Base-by-base conservation (phyloP, 1,284 basidiomycete genomes). In the Sparassis latifolia region DNA sequence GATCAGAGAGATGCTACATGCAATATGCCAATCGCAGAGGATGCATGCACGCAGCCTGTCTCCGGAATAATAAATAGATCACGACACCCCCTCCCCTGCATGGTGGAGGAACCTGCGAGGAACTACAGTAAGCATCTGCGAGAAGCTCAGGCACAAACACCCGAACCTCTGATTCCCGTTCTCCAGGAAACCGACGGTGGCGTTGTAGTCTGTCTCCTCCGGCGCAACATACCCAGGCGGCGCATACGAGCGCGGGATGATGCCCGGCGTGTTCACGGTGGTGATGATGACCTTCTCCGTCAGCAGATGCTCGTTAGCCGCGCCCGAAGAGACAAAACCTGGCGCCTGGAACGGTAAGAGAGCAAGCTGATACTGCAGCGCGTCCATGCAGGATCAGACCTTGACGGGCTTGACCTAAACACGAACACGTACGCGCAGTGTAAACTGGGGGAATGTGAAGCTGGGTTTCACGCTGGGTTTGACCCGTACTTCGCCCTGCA, bases 401-500 rank as follows among this genome's bases (percentile, higher is more conserved):
- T 20, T 20, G 20, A 20, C 20, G 20, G 20, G 20, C 20, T 20
- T 20, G 20, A 20, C 20, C 20, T 20, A 20, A 20, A 20, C 20
- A 45, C 39, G 45, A 12, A 20, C 3, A 58, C 75, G 54, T 57
- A 80, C 78, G 55, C 70, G 68, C 42, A 80, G 64, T 7, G 74
- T 66, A 52, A 81, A 72, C 47, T 72, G 68, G 29, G 78, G 77
- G 59, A 83, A 83, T 31, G 71, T 55, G 58, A 82, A 81, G 44
- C 72, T 77, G 3, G 75, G 76, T 56, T 77, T 82, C 45, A 76
- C 48, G 10, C 61, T 63, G 52, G 63, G 73, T 53, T 69, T 66
- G 29, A 81, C 63, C 6, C 76, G 70, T 31, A 84, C 56, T 61
- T 83, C 80, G 5, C 82, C 81, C 44, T 71, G 67, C 10, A 82